Base-by-base conservation (phyloP, 306 rosid genomes). In the Dalbergia cultrata region DNA sequence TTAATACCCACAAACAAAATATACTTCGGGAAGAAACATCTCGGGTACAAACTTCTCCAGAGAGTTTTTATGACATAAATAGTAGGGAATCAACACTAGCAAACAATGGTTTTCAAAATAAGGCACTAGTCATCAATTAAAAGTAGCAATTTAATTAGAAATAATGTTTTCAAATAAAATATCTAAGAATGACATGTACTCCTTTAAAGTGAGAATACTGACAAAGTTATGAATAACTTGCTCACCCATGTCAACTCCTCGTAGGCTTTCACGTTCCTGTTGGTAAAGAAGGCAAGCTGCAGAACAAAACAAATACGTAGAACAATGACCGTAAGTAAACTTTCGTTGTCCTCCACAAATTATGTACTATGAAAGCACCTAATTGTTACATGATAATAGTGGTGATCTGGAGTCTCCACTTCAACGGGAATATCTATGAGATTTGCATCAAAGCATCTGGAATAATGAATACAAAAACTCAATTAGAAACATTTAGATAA, bases 221-320 rank as follows among this genome's bases (percentile, higher is more conserved):
- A 3, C 3, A 2, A 26, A 26, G 31, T 26, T 0, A 26, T 26
- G 2, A 26, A 26, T 26, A 26, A 26, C 31, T 26, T 26, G 79
- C 91, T 70, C 81, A 93, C 97, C 97, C 97, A 93, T 3, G 94
- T 82, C 68, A 93, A 79, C 89, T 93, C 97, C 85, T 93, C 93
- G 6, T 76, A 49, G 9, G 97, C 97, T 12, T 37, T 74, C 61
- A 93, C 93, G 57, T 84, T 58, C 83, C 71, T 88, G 33, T 79
- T 86, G 33, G 97, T 93, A 56, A 93, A 93, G 80, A 91, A 88
- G 75, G 97, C 97, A 68, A 93, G 83, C 97, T 93, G 94, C 85
- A 85, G 26, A 67, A 67, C 13, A 63, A 58, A 44, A 68, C 13
- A 47, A 7, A 60, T 57, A 77, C 57, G 41, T 14, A 21, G 61